Conservation (phyloP, 306 rosid species). For the Vicia sativa region DNA sequence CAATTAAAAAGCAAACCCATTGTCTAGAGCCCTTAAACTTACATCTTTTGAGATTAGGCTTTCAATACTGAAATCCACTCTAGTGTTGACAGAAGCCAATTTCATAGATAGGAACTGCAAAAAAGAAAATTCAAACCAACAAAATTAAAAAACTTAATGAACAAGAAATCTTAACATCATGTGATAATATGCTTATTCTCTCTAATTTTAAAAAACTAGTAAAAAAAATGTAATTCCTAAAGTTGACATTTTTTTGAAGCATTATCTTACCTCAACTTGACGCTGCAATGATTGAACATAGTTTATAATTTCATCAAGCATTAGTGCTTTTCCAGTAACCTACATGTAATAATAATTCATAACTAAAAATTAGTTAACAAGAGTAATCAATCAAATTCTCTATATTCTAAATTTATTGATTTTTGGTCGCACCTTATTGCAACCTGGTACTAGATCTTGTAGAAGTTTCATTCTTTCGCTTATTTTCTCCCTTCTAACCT, state of each 20-base stretch:
- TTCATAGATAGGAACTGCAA: constrained; percentile 95
- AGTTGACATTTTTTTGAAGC: background rate
- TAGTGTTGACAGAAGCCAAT: constrained; percentile 88
- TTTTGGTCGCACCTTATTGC: constrained; percentile 71
- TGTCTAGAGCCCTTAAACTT: constrained; percentile 47
- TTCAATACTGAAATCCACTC: constrained; percentile 75
- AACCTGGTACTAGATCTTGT: constrained; percentile 97
- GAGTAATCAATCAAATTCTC: background rate
- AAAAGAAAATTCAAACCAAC: background rate
- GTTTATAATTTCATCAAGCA: constrained; percentile 97
- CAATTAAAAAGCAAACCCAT: constrained; percentile 38
- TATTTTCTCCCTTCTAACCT: constrained; percentile 98
- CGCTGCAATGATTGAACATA: constrained; percentile 97
- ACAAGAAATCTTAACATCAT: constrained; percentile 23
- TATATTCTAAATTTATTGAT: constrained; percentile 8
- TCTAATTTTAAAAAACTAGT: background rate
- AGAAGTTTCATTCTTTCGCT: constrained; percentile 97
- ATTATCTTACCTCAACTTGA: constrained; percentile 80
- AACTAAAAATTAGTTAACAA: constrained; percentile 34
- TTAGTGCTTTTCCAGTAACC: constrained; percentile 97
- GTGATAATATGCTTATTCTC: constrained; percentile 18
- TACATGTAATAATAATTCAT: constrained; percentile 32
- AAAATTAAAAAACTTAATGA: constrained; percentile 19
- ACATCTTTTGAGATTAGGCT: constrained; percentile 81
- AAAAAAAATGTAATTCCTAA: background rate